Conservation (phyloP, 1,284 basidiomycete genomes). For the Sporisorium exsertum region DNA sequence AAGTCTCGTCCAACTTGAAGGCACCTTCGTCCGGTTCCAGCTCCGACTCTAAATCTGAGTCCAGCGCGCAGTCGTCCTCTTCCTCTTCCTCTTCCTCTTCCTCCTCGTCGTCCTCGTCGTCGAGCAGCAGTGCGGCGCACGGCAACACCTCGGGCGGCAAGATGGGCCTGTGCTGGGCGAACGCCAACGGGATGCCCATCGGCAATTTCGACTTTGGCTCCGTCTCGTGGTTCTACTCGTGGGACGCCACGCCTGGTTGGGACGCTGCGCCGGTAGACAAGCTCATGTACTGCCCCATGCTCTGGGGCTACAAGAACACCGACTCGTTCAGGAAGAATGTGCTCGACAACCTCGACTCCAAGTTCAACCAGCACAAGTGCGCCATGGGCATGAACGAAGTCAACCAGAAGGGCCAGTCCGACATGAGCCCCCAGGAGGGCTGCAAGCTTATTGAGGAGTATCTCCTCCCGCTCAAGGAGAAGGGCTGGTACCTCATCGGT, state of each 20-base stretch:
- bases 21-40: constrained; percentile 9
- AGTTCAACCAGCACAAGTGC: constrained; percentile 57
- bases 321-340: constrained; percentile 53
- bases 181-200: constrained; percentile 55
- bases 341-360: constrained; percentile 43
- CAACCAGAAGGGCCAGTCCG: constrained; percentile 59
- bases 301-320: constrained; percentile 57
- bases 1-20: constrained; percentile 15
- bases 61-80: constrained; percentile 13
- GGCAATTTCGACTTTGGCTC: constrained; percentile 46
- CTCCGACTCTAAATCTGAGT: constrained; percentile 11
- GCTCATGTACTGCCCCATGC: constrained; percentile 65
- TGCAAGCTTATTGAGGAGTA: constrained; percentile 58
- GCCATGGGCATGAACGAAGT: constrained; percentile 65
- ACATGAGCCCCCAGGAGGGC: constrained; percentile 47
- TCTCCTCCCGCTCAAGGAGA: constrained; percentile 56
- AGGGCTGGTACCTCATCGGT: constrained; percentile 61
- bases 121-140: constrained; percentile 18
- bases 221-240: constrained; percentile 62
- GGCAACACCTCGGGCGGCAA: constrained; percentile 43
- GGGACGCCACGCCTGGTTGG: constrained; percentile 55
- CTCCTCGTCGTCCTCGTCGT: constrained; percentile 30
- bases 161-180: constrained; percentile 61
- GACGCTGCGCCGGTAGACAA: constrained; percentile 45
- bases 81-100: constrained; percentile 14